Base-by-base conservation (phyloP, 2,329 filamentous ascomycete species). In the Elsinoe perseae region DNA sequence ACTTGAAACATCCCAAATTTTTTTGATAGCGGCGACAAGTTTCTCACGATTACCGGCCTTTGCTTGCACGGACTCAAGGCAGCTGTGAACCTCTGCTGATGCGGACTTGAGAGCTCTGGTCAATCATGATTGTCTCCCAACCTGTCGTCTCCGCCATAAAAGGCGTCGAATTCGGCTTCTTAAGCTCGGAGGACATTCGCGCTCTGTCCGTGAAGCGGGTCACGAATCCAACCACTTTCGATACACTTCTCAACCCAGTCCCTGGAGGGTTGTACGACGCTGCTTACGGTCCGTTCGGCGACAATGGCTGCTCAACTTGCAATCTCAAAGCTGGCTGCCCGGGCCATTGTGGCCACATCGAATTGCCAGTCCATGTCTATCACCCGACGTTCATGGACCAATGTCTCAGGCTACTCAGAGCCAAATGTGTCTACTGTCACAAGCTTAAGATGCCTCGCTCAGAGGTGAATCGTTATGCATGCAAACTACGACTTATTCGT, bases 311-410 rank as follows among this genome's bases (percentile, higher is more conserved):
- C 75, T 80, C 89, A 64, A 98, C 93, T 70, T 98, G 93, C 74
- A 89, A 92, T 63, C 80, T 95, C 62, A 87, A 85, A 66, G 85
- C 84, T 60, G 80, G 84, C 64, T 98, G 95, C 69, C 89, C 92
- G 5, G 95, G 95, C 57, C 95, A 98, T 75, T 82, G 87, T 58
- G 95, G 93, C 54, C 93, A 98, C 68, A 95, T 98, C 69, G 89
- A 96, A 65, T 83, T 98, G 10, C 91, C 93, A 12, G 86, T 91
- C 10, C 89, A 88, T 46, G 88, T 96, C 54, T 98, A 97, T 70
- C 92, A 98, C 71, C 89, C 92, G n/a, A 87, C 90, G 1, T 97
- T 96, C 67, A 86, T 98, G 77, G 91, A 96, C 68, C 91, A 96
- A 70, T 81, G 91, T 54, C 81, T 95, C 61, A 85, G 88, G 43